phyloP scores from a whole-genome alignment of 2,329 filamentous ascomycete genomes.

The Fusarium citri region DNA sequence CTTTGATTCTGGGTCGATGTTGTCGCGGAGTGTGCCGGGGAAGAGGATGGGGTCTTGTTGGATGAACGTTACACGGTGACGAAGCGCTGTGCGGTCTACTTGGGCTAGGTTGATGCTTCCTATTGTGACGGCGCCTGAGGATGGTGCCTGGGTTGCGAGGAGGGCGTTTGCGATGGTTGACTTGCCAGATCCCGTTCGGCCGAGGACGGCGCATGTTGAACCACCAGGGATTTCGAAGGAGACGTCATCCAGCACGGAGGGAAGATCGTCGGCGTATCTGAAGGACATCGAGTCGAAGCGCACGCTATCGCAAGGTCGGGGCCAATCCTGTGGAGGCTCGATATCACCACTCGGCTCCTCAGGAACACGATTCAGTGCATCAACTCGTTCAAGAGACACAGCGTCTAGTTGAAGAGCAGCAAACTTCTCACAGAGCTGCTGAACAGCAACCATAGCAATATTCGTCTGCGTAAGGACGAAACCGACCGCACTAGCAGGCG shows the following conservation, averaged over 20 bases:
- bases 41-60: conserved; percentile 73
- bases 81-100: conserved; percentile 66
- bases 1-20: conserved; percentile 76
- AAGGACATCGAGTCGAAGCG: conserved; percentile 82
- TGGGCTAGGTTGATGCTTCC: conserved; percentile 64
- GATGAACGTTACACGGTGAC: conserved; percentile 70
- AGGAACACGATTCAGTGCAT: conserved; percentile 83
- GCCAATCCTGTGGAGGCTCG: conserved; percentile 81
- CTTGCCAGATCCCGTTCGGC: conserved; percentile 88
- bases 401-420: conserved; percentile 92
- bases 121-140: conserved; percentile 63
- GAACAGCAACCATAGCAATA: conserved; percentile 52
- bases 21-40: conserved; percentile 68
- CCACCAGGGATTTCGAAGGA: conserved; percentile 77
- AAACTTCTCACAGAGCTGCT: conserved; percentile 78
- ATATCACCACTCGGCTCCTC: conserved; percentile 77
- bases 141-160: conserved; percentile 66
- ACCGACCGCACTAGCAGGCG: conserved; percentile 82
- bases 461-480: conserved; percentile 76
- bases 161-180: conserved; percentile 76
- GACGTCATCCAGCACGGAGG: conserved; percentile 76
- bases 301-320: conserved; percentile 76
- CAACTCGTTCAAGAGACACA: conserved; percentile 87
- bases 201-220: conserved; percentile 75
- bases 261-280: conserved; percentile 81